Conservation (phyloP, 164 flowering plant genomes). For the Protea cynaroides region DNA sequence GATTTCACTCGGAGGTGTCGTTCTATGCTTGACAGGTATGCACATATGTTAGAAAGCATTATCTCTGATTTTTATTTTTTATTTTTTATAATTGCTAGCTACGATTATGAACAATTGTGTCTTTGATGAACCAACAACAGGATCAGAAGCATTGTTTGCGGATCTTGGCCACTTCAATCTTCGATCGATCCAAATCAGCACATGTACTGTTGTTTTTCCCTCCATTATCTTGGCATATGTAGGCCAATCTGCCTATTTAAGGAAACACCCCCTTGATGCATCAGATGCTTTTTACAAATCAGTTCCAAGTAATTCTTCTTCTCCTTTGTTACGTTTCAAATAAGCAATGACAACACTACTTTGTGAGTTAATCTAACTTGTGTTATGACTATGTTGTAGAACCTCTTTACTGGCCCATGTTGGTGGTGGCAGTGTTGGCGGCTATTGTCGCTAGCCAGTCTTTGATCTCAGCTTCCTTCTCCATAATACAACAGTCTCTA, state of each 20-base stretch:
- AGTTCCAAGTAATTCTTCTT: not conserved
- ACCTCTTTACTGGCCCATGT: not conserved
- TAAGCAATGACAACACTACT: not conserved
- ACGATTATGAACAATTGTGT: not conserved
- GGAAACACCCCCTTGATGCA: not conserved
- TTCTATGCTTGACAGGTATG: not conserved
- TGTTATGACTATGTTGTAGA: not conserved
- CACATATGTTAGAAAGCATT: too few relatives aligned
- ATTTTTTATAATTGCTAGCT: not conserved
- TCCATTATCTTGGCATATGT: slow-evolving; percentile 18
- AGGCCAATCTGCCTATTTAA: slow-evolving; percentile 16
- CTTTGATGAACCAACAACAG: slow-evolving; percentile 9
- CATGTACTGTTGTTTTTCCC: slow-evolving; percentile 14
- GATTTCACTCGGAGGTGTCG: not conserved
- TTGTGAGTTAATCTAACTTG: not conserved
- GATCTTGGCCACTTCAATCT: slow-evolving; percentile 19
- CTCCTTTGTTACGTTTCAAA: not conserved
- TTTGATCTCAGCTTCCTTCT: not conserved
- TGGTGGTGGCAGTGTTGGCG: not conserved
- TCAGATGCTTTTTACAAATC: not conserved
- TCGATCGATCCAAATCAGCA: slow-evolving; percentile 19
- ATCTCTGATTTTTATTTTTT: too few relatives aligned
- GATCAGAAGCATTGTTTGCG: slow-evolving; percentile 18
- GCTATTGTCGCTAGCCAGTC: not conserved
- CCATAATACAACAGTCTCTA: too few relatives aligned